Conservation (phyloP, 2,329 filamentous ascomycete species). For the Escovopsis sp. region DNA sequence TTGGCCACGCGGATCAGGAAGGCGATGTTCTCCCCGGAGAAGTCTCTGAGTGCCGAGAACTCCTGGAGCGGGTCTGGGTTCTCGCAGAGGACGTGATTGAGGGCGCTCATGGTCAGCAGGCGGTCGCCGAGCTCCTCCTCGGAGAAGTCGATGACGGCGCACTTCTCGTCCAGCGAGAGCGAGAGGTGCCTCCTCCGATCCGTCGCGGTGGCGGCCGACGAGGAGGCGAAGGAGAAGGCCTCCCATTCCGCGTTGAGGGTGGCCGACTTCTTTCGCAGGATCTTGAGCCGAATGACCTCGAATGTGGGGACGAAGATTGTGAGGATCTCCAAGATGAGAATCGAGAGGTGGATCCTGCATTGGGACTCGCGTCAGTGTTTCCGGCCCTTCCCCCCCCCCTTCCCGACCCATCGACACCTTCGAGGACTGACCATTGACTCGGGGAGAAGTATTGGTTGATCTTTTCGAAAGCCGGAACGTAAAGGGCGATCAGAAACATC, state of each 20-base stretch:
- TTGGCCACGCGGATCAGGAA: slow-evolving; percentile 41
- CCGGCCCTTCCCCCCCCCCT: slow-evolving; percentile 12
- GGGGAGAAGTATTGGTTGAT: slow-evolving; percentile 40
- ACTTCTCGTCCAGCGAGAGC: slow-evolving; percentile 3
- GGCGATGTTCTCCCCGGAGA: slow-evolving; percentile 55
- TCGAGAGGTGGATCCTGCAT: slow-evolving; percentile 31
- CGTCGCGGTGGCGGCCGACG: slow-evolving; percentile 1
- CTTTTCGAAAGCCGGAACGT: slow-evolving; percentile 29
- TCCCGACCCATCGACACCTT: slow-evolving; percentile 9
- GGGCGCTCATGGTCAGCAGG: slow-evolving; percentile 42
- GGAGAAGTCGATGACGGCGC: slow-evolving; percentile 1
- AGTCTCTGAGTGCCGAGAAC: slow-evolving; percentile 50
- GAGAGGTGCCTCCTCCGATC: neutral
- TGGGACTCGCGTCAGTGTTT: slow-evolving; percentile 23
- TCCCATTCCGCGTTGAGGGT: slow-evolving; percentile 8
- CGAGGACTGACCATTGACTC: slow-evolving; percentile 43
- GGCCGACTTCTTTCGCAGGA: slow-evolving; percentile 17
- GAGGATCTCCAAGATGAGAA: slow-evolving; percentile 44
- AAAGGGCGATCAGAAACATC: slow-evolving; percentile 45
- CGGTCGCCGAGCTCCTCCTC: slow-evolving; percentile 19
- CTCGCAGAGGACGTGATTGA: slow-evolving; percentile 42
- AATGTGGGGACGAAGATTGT: slow-evolving; percentile 46
- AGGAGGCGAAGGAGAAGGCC: slow-evolving; percentile 5
- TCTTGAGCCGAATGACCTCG: slow-evolving; percentile 30
- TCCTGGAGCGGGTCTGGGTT: slow-evolving; percentile 45